Conservation (phyloP, 805 yeast species). For the Candida sanyiensis region DNA sequence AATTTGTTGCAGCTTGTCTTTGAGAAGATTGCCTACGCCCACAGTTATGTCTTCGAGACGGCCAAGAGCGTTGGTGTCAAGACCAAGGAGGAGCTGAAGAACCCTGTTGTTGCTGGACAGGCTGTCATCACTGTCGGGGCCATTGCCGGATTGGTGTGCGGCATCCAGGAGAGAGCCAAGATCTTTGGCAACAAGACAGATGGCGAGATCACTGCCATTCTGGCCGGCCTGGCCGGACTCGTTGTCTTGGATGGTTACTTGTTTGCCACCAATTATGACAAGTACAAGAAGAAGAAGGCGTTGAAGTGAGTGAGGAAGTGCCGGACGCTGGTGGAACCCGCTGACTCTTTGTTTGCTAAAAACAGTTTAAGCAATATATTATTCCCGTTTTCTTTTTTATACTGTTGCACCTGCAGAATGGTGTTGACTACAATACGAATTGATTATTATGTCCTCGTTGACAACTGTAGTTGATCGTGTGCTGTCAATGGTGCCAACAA, state of each 20-base stretch:
- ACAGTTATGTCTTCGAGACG: constrained; percentile 18
- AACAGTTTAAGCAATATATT: no score
- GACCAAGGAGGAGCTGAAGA: constrained; percentile 42
- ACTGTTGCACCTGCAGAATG: no score
- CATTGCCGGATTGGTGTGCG: constrained; percentile 42
- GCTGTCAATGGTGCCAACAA: no score
- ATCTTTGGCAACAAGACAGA: constrained; percentile 39
- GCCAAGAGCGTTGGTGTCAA: constrained; percentile 19
- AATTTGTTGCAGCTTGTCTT: constrained; percentile 19
- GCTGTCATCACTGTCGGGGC: constrained; percentile 43
- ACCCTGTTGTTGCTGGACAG: constrained; percentile 58
- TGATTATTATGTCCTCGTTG: no score
- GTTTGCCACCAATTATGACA: constrained; percentile 49
- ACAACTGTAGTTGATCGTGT: no score
- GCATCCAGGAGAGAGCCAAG: constrained; percentile 46
- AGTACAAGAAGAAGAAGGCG: constrained; percentile 43
- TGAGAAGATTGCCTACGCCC: constrained; percentile 20
- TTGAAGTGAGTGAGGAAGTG: constrained; percentile 5
- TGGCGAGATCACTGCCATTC: constrained; percentile 43
- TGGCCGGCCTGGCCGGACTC: constrained; percentile 48
- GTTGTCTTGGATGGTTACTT: constrained; percentile 49
- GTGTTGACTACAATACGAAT: no score
- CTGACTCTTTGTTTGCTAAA: no score
- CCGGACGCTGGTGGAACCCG: no score
- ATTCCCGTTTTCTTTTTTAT: neutral